Base-by-base conservation (phyloP, 2,329 filamentous ascomycete species). In the Lecanicillium sp. region DNA sequence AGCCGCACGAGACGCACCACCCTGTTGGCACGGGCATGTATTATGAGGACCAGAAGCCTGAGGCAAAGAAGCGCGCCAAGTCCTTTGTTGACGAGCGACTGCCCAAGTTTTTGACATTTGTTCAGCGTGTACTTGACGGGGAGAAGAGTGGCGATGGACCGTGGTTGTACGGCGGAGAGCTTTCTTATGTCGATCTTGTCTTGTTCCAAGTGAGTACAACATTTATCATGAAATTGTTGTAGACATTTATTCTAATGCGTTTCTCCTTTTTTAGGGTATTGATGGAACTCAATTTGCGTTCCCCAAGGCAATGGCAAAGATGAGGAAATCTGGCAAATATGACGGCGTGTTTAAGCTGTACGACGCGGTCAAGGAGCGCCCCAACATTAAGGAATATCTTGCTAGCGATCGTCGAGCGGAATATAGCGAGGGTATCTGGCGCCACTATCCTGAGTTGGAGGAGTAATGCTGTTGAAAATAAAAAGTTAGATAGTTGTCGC, bases 1-100 rank as follows among this genome's bases (percentile, higher is more conserved):
- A 89, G 60, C 57, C 76, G 1, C 85, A 89, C 54, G 82, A 89
- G 49, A 78, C 75, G 18, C 85, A 90, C 55, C 85, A 90, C 51
- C 85, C 85, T 1, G 63, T 86, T 37, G 68, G 74, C 2, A 52
- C 63, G 0, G 53, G 57, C 2, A 54, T 72, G 4, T 83, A 80
- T 55, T 90, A 88, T 50, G 82, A 87, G 51, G 81, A 88, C 18
- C 85, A 90, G 59, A 85, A 81, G 55, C 63, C 68, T 1, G 84
- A 85, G 54, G 68, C 78, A 13, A 60, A 78, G 51, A 67, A 65
- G 42, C 73, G 68, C 44, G 68, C 74, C 8, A 63, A 63, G 30
- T 68, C 78, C 40, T 86, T 79, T 42, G 63, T 78, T 8, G 60
- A 70, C 38, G 70, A 65, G 31, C 67, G 85, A 2, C 64, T 89